Conservation (phyloP, 352 stramenopile genomes). For the Pythium folliculosum region DNA sequence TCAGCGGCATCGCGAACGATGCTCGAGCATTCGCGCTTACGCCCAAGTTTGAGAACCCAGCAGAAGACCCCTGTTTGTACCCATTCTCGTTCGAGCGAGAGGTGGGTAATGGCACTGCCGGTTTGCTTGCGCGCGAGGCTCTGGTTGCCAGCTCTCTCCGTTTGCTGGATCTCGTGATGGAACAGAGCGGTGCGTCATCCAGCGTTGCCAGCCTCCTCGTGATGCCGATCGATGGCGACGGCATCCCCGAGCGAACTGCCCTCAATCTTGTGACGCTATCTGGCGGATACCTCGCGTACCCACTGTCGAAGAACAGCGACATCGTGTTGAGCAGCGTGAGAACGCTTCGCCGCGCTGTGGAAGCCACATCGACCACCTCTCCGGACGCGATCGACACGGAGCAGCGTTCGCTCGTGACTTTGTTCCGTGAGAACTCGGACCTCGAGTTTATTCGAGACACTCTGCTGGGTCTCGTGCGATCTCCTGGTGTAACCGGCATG, state of each 20-base stretch:
- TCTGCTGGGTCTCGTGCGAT: constrained; percentile 43
- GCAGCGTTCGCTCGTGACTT: constrained; percentile 51
- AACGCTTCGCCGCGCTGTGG: constrained; percentile 51
- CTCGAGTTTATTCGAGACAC: constrained; percentile 41
- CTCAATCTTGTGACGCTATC: constrained; percentile 62
- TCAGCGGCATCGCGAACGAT: background rate
- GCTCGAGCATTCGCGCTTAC: constrained; percentile 1
- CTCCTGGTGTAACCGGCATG: constrained; percentile 11
- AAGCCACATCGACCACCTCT: constrained; percentile 2
- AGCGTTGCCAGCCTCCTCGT: constrained; percentile 33
- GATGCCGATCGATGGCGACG: constrained; percentile 46
- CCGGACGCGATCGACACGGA: constrained; percentile 2
- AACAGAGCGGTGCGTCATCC: constrained; percentile 14
- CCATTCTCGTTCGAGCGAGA: constrained; percentile 43
- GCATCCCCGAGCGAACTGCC: constrained; percentile 33
- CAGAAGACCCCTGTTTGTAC: constrained; percentile 24
- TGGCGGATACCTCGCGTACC: constrained; percentile 52
- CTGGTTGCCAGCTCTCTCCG: constrained; percentile 50
- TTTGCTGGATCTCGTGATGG: constrained; percentile 46
- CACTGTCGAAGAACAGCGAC: constrained; percentile 35
- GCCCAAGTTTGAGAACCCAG: constrained; percentile 6
- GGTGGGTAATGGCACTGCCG: constrained; percentile 23
- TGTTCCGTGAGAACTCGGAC: constrained; percentile 50
- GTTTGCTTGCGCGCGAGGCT: constrained; percentile 32
- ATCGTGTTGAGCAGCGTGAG: constrained; percentile 52